These are phyloP conservation scores for Cytospora piceicola DNA, from an alignment of 2,329 filamentous ascomycete genomes.

Conservation along the genomic window DNA sequence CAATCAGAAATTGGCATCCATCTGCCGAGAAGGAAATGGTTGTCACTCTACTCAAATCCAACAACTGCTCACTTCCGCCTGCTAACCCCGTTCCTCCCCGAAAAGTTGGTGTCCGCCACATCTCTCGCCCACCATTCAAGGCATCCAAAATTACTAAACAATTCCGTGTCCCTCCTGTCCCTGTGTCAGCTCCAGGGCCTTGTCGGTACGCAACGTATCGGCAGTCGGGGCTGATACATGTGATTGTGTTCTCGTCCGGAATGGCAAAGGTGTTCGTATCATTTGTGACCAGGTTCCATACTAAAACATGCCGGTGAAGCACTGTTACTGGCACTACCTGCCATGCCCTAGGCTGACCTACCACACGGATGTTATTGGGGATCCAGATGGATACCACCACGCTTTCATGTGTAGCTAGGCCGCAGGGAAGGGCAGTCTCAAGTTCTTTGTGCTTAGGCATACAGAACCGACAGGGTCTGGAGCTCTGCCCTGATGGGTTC, in stretches of 20 bases:
- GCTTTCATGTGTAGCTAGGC: slow-evolving; percentile 43
- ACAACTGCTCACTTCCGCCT: slow-evolving; percentile 40
- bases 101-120: slow-evolving; percentile 44
- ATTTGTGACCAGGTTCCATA: slow-evolving; percentile 45
- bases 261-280: slow-evolving; percentile 45
- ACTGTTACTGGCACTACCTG: slow-evolving; percentile 42
- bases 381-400: slow-evolving; percentile 47
- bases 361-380: slow-evolving; percentile 42
- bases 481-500: slow-evolving; percentile 22
- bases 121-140: slow-evolving; percentile 39
- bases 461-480: slow-evolving; percentile 41
- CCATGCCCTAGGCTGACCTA: slow-evolving; percentile 38
- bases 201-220: slow-evolving; percentile 47
- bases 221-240: slow-evolving; percentile 47
- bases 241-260: slow-evolving; percentile 41
- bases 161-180: slow-evolving; percentile 10
- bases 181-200: slow-evolving; percentile 23
- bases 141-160: slow-evolving; percentile 44
- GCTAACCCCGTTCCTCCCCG: slow-evolving; percentile 30
- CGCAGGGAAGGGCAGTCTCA: slow-evolving; percentile 45
- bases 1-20: slow-evolving; percentile 43
- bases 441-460: slow-evolving; percentile 44
- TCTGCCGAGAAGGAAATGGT: slow-evolving; percentile 46
- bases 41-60: slow-evolving; percentile 42
- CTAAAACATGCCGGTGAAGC: slow-evolving; percentile 41